Base-by-base conservation (phyloP, 495 filamentous ascomycete species). In the Pseudevernia furfuracea region DNA sequence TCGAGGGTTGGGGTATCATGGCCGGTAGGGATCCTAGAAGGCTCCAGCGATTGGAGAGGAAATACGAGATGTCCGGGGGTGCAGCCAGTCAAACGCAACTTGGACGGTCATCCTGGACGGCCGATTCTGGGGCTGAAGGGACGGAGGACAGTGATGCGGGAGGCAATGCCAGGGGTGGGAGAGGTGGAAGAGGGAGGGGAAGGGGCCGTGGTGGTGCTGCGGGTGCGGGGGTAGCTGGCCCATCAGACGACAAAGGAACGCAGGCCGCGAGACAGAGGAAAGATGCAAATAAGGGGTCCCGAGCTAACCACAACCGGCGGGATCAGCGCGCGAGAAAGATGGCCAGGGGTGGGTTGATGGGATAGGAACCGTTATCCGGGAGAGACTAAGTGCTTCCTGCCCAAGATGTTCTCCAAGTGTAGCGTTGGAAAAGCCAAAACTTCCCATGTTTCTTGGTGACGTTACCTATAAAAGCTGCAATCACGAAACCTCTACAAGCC, bases 1-100 rank as follows among this genome's bases (percentile, higher is more conserved):
- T 98, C 52, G 94, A 98, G 73, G 94, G 94, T 19, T 98, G 92
- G 91, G 89, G 81, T 4, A 74, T 96, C 32, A 96, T 97, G 90
- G 71, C 96, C 3, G 71, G 73, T 10, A 78, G 92, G 34, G 87
- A 95, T 69, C 82, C 85, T n/a, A 79, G 81, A 66, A 78, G 85
- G 56, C 73, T 86, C 71, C 78, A 82, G 64, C 78, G 80, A 67
- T 72, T 97, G 55, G 88, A 92, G 75, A 78, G 78, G 60, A 84
- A 80, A 69, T 87, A 87, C 68, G 80, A 83, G 23, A 76, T 81
- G 67, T 85, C 83, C 60, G 73, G 75, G 34, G 87, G 84, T 1
- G 74, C 76, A 59, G 90, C 95, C 72, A 12, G 36, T 25, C 60
- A 38, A 15, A 14, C 61, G 56, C 64, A 66, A 38, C 76, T 96